phyloP scores from a whole-genome alignment of 225 moss, liverwort and hornwort species.

The Thuidium tamariscinum region DNA sequence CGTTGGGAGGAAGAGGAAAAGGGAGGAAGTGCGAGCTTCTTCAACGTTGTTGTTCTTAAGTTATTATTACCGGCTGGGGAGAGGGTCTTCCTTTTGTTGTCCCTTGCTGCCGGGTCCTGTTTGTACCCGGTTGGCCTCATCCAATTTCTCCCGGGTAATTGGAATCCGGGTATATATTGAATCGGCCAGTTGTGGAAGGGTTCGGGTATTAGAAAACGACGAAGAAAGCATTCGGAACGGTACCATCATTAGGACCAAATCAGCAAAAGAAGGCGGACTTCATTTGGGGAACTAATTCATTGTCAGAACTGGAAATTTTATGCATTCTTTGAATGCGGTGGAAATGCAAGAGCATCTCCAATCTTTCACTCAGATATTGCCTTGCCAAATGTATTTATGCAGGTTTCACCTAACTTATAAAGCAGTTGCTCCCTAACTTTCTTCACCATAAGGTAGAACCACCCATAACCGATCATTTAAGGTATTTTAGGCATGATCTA shows the following conservation, averaged over 20 bases:
- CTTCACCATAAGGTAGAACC: no score
- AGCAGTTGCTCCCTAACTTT: background rate
- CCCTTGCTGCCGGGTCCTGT: background rate
- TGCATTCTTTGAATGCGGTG: background rate
- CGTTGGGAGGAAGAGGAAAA: background rate
- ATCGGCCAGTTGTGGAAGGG: no score
- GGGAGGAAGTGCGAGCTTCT: background rate
- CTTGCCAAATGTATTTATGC: background rate
- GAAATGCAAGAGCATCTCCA: background rate
- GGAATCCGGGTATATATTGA: background rate
- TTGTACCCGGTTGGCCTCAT: background rate
- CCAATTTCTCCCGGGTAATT: background rate
- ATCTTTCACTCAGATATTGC: background rate
- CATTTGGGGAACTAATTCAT: background rate
- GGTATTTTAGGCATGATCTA: no score
- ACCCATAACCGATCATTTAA: no score
- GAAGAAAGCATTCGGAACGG: background rate
- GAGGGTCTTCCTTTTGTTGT: background rate
- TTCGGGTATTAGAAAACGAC: background rate
- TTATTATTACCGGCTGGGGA: background rate
- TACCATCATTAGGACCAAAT: background rate
- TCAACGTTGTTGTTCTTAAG: conserved; percentile 1
- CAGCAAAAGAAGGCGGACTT: background rate
- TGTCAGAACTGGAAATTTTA: background rate
- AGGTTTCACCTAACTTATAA: accelerated